phyloP scores from a whole-genome alignment of 225 moss, liverwort and hornwort genomes.

The Straminergon stramineum region DNA sequence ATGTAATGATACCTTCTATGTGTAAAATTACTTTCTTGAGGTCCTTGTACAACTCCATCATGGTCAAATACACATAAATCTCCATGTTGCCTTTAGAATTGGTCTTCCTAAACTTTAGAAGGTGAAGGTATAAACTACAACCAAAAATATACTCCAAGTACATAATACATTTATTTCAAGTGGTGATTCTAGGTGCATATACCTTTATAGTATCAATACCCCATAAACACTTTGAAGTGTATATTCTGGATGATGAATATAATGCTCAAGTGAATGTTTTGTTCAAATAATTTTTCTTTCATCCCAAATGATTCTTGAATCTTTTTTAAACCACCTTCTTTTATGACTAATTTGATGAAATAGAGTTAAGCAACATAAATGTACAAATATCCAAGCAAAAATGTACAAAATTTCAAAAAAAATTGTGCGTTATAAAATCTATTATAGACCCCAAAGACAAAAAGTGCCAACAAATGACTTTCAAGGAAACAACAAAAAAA shows the following conservation, averaged over 20 bases:
- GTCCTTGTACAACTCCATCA: neutral
- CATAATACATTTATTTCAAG: neutral
- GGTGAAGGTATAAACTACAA: neutral
- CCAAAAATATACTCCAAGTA: neutral
- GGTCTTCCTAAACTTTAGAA: neutral
- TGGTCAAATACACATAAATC: neutral
- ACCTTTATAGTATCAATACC: neutral
- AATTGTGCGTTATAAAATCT: neutral
- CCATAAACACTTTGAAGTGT: rapidly evolving
- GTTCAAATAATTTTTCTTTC: neutral
- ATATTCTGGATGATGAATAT: neutral
- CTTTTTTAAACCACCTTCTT: neutral
- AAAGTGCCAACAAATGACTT: neutral
- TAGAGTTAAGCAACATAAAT: neutral
- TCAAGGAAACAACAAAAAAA: rapidly evolving
- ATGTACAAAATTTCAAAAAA: neutral
- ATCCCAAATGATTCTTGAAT: neutral
- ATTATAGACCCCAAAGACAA: rapidly evolving
- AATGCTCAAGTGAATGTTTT: neutral
- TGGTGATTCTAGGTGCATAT: neutral
- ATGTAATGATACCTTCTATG: neutral
- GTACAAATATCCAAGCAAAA: neutral
- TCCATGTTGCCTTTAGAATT: neutral
- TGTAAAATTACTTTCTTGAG: neutral
- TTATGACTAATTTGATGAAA: neutral